Evolutionary conservation across 352 stramenopile species (phyloP), one percentile per base, ranked within the genome.

Genomic region (Pythium phragmitis): DNA sequence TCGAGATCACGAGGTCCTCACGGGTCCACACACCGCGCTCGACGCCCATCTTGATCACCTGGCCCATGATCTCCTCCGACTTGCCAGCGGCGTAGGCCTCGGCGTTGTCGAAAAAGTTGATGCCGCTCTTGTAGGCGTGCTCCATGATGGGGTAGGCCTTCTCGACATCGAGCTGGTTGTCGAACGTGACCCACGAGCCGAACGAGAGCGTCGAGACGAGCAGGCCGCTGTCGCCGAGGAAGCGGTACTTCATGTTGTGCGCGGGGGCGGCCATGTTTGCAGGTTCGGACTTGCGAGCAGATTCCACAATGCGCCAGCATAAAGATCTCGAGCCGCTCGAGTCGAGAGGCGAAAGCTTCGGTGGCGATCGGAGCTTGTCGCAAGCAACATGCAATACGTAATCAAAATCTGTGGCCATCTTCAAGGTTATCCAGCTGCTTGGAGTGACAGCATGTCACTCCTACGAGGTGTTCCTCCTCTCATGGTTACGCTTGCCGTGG

Each of bases 61-160:
- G 72, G 14, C 78, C 80, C 66, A 85, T 87, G 49, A 81, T 75
- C 39, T 68, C 46, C 50, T 83, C 73, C 1, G 70, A 68, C 21
- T 75, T 63, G 36, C 77, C 76, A 45, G 76, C 69, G 14, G 53
- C 67, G 21, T 87, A 88, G 26, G 71, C 62, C 60, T 82, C 78
- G 7, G 79, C 79, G 43, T 82, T 89, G 63, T 89, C 80, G 46
- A 88, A 79, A 41, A 89, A 82, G 70, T 87, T 89, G 58, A 88
- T 64, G 39, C 78, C 80, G 0, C 76, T 34, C 66, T 85, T 76
- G 72, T 77, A 85, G 7, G 76, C 76, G 58, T 82, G 74, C 53
- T 72, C 70, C 74, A 85, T 70, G 60, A 85, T 76, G 28, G 19
- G 54, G 67, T 80, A 85, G 19, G 76, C 73, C 63, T 79, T 80